Evolutionary conservation across 2,329 filamentous ascomycete genomes (phyloP).

Genomic region (Niveomyces coronatus): DNA sequence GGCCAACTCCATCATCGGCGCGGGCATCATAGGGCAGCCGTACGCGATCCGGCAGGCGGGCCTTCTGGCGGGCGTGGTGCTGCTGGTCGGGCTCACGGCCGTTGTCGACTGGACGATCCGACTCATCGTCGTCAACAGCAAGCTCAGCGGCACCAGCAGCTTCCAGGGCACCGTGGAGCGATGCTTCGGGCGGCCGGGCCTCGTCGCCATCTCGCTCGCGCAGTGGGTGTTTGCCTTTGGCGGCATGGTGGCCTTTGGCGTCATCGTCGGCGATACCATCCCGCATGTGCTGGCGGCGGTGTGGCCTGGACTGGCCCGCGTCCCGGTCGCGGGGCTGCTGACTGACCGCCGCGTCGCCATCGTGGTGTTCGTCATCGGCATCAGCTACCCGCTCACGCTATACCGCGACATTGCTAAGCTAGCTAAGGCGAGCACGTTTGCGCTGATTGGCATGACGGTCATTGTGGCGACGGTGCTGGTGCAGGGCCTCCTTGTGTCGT

Average conservation of each 20-base stretch:
- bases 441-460: constrained; percentile 82
- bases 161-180: constrained; percentile 95
- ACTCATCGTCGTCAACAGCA: constrained; percentile 94
- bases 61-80: constrained; percentile 64
- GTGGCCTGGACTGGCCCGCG: constrained; percentile 62
- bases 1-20: constrained; percentile 94
- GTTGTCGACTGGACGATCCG: constrained; percentile 96
- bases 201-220: constrained; percentile 80
- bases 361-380: constrained; percentile 71
- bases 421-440: constrained; percentile 89
- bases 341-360: constrained; percentile 77
- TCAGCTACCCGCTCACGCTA: constrained; percentile 84
- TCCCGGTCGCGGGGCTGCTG: constrained; percentile 72
- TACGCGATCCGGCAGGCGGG: constrained; percentile 95
- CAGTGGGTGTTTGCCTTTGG: constrained; percentile 99
- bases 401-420: constrained; percentile 98
- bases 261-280: constrained; percentile 94
- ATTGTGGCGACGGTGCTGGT: constrained; percentile 83
- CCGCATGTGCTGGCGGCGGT: constrained; percentile 77
- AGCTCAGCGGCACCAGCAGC: constrained; percentile 84
- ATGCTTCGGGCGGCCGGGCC: constrained; percentile 80
- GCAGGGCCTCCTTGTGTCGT: constrained; percentile 66
- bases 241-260: constrained; percentile 95
- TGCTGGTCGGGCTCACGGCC: constrained; percentile 70
- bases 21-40: constrained; percentile 71